Evolutionary conservation across 1,284 basidiomycete genomes (phyloP), one percentile per base, ranked within the genome.

Genomic region (Chiua sp.): DNA sequence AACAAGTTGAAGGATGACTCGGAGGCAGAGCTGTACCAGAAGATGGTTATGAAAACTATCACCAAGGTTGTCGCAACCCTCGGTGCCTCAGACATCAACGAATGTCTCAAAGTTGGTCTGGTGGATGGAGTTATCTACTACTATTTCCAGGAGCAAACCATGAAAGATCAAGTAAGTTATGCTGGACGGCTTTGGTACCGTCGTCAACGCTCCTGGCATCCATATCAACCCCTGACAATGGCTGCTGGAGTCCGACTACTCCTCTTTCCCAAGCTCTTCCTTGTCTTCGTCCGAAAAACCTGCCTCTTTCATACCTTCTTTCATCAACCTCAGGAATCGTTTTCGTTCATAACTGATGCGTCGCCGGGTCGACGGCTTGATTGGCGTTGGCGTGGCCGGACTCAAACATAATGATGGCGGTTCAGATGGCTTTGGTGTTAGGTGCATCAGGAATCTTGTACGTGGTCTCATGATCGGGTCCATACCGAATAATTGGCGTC

Each of bases 11-110:
- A 99, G 81, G 94, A 97, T 69, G n/a, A n/a, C n/a, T n/a, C n/a
- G n/a, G 94, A 96, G 75, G 91, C 92, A 2, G 98, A 99, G 79
- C 95, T 96, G 8, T 98, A 97, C 82, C 84, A 96, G 65, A 98
- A 98, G 84, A 99, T 99, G 98, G 96, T 98, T 47, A 99, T 99
- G 97, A 98, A 99, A 80, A 98, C 98, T 0, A 98, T 99, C 69
- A 98, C 96, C 26, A 98, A 98, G 75, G 98, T 99, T 44, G 85
- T 99, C 35, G 88, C 91, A 10, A 92, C 91, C 15, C 86, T 98
- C 6, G 96, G 98, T 59, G 94, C 97, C 3, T 94, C 96, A 1
- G 98, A 99, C 71, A 93, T 99, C 60, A 97, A 99, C 72, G 96
- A 99, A 76, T 86, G 96, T 53, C 82, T 99, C 51, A 96, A 99